phyloP scores from a whole-genome alignment of 345 rosid genomes.

The Atalantia buxifolia region DNA sequence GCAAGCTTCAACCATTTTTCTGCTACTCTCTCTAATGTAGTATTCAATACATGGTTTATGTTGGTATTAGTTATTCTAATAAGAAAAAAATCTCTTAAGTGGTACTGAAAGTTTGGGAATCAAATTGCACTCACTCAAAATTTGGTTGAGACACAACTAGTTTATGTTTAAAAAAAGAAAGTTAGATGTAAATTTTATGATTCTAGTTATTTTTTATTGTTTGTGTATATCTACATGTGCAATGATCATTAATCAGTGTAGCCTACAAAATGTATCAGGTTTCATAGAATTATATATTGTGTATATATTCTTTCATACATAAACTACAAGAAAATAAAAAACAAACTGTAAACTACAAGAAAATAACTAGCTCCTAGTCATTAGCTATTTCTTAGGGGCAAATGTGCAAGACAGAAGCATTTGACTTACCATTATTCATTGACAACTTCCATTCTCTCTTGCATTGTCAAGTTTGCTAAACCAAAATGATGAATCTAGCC shows the following conservation, averaged over 20 bases:
- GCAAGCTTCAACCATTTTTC: too few relatives aligned
- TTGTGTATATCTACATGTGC: background rate
- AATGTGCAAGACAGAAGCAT: background rate
- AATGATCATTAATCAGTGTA: background rate
- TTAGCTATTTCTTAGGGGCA: background rate
- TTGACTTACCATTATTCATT: background rate
- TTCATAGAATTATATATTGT: background rate
- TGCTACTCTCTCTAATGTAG: too few relatives aligned
- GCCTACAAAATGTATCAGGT: background rate
- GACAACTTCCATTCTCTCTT: slow-evolving; percentile 37
- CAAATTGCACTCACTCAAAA: too few relatives aligned
- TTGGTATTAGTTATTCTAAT: too few relatives aligned
- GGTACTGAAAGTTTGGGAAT: too few relatives aligned
- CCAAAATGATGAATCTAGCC: slow-evolving; percentile 57
- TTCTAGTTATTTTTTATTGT: too few relatives aligned
- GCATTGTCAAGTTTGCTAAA: slow-evolving; percentile 25
- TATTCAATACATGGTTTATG: too few relatives aligned
- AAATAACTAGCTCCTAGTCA: background rate
- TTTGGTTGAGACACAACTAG: too few relatives aligned
- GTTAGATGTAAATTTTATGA: too few relatives aligned
- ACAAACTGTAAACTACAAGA: background rate
- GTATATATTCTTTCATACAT: background rate
- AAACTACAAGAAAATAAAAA: background rate
- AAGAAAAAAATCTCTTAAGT: too few relatives aligned
- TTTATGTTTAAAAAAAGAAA: too few relatives aligned